These are phyloP conservation scores for Backusella westeae DNA, from an alignment of 192 early-diverging fungal species.

Conservation along the genomic window DNA sequence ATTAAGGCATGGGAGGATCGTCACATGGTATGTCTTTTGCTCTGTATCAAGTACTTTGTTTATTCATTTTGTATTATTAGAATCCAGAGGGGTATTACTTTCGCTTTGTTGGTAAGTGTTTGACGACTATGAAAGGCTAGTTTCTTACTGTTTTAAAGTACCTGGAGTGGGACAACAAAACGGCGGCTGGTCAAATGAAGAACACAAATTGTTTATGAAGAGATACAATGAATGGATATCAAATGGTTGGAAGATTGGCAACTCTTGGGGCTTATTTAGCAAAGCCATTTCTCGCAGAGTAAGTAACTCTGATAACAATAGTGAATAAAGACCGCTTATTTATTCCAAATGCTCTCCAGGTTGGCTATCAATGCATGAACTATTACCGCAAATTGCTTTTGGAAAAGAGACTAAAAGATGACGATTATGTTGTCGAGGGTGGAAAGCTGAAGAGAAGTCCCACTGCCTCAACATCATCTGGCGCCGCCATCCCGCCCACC, in stretches of 20 bases:
- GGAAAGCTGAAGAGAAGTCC: constrained; percentile 44
- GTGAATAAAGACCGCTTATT: too few relatives aligned
- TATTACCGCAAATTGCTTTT: constrained; percentile 53
- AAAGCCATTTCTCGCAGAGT: constrained; percentile 47
- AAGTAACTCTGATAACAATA: neutral
- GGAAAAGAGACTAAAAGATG: constrained; percentile 42
- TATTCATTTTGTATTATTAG: constrained; percentile 6
- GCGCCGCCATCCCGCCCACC: constrained; percentile 14
- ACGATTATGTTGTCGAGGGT: constrained; percentile 44
- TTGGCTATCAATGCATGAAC: constrained; percentile 60
- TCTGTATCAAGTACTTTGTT: neutral
- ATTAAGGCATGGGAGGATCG: constrained; percentile 50
- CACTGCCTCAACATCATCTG: constrained; percentile 23
- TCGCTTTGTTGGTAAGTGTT: constrained; percentile 49
- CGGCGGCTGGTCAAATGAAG: constrained; percentile 44
- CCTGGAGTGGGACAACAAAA: constrained; percentile 55
- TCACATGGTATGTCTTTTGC: neutral
- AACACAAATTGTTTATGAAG: constrained; percentile 46
- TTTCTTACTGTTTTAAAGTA: constrained; percentile 18
- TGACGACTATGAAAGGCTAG: too few relatives aligned
- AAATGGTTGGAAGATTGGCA: constrained; percentile 45
- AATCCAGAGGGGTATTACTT: constrained; percentile 55
- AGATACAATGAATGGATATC: constrained; percentile 48
- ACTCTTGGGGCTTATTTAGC: constrained; percentile 57
- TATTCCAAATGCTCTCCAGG: neutral